phyloP scores from a whole-genome alignment of 257 asterid genomes.

The Schizonepeta tenuifolia region DNA sequence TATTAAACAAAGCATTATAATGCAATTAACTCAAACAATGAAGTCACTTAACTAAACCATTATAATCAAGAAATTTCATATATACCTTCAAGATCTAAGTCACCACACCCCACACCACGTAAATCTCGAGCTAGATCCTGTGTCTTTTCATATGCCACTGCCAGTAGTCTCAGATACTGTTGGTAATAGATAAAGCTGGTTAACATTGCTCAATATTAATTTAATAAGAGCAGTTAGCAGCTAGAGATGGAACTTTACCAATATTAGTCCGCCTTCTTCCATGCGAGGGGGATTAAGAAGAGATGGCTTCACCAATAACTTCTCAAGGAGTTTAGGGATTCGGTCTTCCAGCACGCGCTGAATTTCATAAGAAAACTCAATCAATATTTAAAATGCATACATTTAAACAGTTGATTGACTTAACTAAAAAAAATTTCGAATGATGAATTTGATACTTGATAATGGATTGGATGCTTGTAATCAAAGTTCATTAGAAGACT shows the following conservation, averaged over 20 bases:
- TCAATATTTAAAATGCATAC: neutral
- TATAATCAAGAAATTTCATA: slow-evolving; percentile 12
- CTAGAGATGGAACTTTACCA: slow-evolving; percentile 55
- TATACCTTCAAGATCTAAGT: slow-evolving; percentile 95
- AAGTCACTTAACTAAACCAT: slow-evolving; percentile 8
- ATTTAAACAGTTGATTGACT: neutral
- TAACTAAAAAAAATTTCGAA: slow-evolving; percentile 8
- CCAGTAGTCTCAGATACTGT: slow-evolving; percentile 93
- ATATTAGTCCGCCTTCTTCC: slow-evolving; percentile 97
- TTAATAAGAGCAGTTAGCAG: slow-evolving; percentile 20
- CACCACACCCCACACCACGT: slow-evolving; percentile 92
- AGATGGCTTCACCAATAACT: slow-evolving; percentile 83
- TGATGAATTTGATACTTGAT: neutral
- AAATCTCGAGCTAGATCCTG: slow-evolving; percentile 89
- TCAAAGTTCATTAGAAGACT: slow-evolving; percentile 1
- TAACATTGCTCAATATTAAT: slow-evolving; percentile 26
- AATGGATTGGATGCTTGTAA: slow-evolving; percentile 19
- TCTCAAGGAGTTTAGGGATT: slow-evolving; percentile 91
- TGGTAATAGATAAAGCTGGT: slow-evolving; percentile 35
- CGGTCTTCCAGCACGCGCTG: slow-evolving; percentile 98
- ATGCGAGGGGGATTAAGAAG: slow-evolving; percentile 86
- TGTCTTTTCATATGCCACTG: slow-evolving; percentile 97
- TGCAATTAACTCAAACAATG: slow-evolving; percentile 23
- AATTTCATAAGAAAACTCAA: slow-evolving; percentile 31
- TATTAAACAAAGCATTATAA: slow-evolving; percentile 11